Conservation (phyloP, 78 protist species). For the Mantamonas sphyraenae region DNA sequence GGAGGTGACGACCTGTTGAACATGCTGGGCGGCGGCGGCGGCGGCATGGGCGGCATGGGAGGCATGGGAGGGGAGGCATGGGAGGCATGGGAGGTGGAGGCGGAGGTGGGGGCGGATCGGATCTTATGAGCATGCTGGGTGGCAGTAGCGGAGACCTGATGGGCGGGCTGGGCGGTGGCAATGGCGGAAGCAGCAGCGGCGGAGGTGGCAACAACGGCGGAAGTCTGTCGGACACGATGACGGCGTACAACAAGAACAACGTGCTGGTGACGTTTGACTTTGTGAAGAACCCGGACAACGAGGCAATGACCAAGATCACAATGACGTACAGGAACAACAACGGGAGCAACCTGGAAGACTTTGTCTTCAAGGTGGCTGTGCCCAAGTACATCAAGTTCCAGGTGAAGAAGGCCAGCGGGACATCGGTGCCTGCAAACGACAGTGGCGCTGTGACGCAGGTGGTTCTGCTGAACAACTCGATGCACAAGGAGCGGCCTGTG, state of each 20-base stretch:
- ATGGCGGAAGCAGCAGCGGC: neutral
- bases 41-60: neutral
- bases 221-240: neutral
- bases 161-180: neutral
- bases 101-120: neutral
- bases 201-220: neutral
- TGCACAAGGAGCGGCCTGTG: slow-evolving; percentile 9
- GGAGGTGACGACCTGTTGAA: neutral
- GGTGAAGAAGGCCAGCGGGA: slow-evolving; percentile 7
- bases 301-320: neutral
- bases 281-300: slow-evolving; percentile 7
- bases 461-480: slow-evolving; percentile 14
- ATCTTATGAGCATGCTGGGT: neutral
- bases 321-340: neutral
- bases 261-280: neutral
- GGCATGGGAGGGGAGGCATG: neutral
- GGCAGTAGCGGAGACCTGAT: neutral
- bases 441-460: slow-evolving; percentile 10
- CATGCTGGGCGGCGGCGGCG: neutral
- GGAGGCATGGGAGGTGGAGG: neutral
- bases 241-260: neutral
- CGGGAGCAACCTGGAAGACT: neutral
- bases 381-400: slow-evolving; percentile 27
- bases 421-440: neutral
- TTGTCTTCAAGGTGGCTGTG: slow-evolving; percentile 17